A percentile compares a stretch with the other conserved stretches of the same genome.
Conservation (phyloP, 768 basidiomycete genomes). For the Pisolithus microcarpus region DNA sequence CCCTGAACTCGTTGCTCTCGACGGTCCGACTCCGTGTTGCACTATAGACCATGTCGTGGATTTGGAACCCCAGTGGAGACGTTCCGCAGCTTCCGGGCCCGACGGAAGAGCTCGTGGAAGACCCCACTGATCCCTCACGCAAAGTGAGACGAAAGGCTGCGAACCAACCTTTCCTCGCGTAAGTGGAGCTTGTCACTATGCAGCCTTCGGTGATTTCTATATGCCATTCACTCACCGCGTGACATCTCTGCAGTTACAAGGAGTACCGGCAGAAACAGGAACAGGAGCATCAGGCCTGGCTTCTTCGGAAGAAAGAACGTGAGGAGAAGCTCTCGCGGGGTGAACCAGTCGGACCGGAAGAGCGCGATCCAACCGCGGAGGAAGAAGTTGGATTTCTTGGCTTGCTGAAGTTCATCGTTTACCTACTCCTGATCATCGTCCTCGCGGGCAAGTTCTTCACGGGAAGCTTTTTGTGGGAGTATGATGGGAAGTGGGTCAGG, state of each 20-base stretch:
- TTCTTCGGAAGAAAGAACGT: constrained; percentile 62
- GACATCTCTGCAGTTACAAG: constrained; percentile 45
- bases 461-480: constrained; percentile 83
- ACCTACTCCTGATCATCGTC: constrained; percentile 43
- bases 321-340: constrained; percentile 69
- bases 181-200: constrained; percentile 26
- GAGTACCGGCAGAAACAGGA: constrained; percentile 59
- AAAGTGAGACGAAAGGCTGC: constrained; percentile 77
- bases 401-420: constrained; percentile 63
- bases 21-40: neutral
- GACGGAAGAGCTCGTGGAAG: constrained; percentile 46
- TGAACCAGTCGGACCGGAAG: constrained; percentile 65
- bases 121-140: constrained; percentile 58
- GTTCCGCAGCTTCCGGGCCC: constrained; percentile 32
- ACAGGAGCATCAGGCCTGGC: constrained; percentile 55
- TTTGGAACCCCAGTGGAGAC: constrained; percentile 40
- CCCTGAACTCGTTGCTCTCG: neutral
- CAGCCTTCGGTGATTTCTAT: neutral
- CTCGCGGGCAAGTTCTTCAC: constrained; percentile 80
- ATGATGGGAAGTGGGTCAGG: constrained; percentile 55
- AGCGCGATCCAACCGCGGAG: constrained; percentile 65
- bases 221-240: neutral
- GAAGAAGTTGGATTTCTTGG: constrained; percentile 59
- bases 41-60: constrained; percentile 51
- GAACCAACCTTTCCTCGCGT: constrained; percentile 82